Percentiles rank a stretch among this genome's conserved stretches.
Conservation (phyloP, 768 basidiomycete genomes). For the Boletus huronensis region DNA sequence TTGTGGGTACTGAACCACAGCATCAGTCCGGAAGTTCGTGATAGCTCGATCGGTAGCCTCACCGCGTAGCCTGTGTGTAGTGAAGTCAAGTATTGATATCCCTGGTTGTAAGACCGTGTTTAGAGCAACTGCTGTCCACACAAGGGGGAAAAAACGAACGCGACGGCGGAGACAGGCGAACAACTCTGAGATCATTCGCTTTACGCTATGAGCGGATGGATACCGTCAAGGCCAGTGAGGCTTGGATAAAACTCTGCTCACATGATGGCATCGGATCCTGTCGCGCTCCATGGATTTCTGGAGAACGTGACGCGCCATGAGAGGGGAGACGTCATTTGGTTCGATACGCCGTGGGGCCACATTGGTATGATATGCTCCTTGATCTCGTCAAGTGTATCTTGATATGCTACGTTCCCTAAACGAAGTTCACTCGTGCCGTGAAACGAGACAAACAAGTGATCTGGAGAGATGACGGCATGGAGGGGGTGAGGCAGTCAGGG, state of each 20-base stretch:
- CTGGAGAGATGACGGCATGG: slow-evolving; percentile 37
- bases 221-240: background rate
- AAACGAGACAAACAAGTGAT: slow-evolving; percentile 72
- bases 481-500: slow-evolving; percentile 22
- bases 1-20: slow-evolving; percentile 47
- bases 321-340: slow-evolving; percentile 36
- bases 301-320: slow-evolving; percentile 63
- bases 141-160: slow-evolving; percentile 37
- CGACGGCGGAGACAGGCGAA: slow-evolving; percentile 58
- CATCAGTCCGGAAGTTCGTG: slow-evolving; percentile 8
- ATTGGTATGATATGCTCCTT: slow-evolving; percentile 52
- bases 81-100: slow-evolving; percentile 67
- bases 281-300: slow-evolving; percentile 65
- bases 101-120: slow-evolving; percentile 39
- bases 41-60: slow-evolving; percentile 15
- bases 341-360: slow-evolving; percentile 65
- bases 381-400: slow-evolving; percentile 58
- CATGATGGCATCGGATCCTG: slow-evolving; percentile 52
- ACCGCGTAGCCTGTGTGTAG: slow-evolving; percentile 56
- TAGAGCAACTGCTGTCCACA: slow-evolving; percentile 8
- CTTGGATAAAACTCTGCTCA: slow-evolving; percentile 29
- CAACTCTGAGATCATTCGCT: slow-evolving; percentile 55
- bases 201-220: slow-evolving; percentile 44
- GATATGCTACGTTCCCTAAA: slow-evolving; percentile 42
- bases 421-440: slow-evolving; percentile 61